A percentile compares a stretch with the other conserved stretches of the same genome.
phyloP scores from a whole-genome alignment of 2,329 filamentous ascomycete species.

The Epichloe sp. region DNA sequence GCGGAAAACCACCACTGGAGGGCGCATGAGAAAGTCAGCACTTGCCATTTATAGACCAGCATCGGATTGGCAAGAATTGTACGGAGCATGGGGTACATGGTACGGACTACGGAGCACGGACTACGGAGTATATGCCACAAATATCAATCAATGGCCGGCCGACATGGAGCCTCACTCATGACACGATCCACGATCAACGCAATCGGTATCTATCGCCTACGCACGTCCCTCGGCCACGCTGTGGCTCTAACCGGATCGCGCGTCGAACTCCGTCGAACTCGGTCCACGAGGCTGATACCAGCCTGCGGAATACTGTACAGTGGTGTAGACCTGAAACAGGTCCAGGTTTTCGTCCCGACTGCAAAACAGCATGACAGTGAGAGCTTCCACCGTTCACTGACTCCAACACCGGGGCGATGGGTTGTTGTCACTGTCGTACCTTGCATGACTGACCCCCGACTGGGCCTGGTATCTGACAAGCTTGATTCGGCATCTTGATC shows the following conservation, averaged over 20 bases:
- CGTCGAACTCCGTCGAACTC: slow-evolving; percentile 6
- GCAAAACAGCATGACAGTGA: slow-evolving; percentile 4
- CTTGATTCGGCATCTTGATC: background rate
- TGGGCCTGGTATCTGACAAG: background rate
- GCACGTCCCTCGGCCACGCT: slow-evolving; percentile 2
- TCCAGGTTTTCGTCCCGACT: slow-evolving; percentile 2
- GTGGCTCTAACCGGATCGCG: slow-evolving; percentile 5
- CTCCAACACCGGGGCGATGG: background rate
- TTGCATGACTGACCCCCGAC: slow-evolving; percentile 8
- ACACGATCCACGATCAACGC: too few species aligned
- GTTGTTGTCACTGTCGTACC: slow-evolving; percentile 11
- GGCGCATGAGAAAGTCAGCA: too few species aligned
- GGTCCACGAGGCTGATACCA: slow-evolving; percentile 9
- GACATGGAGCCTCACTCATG: too few species aligned
- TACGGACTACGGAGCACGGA: too few species aligned
- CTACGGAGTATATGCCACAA: too few species aligned
- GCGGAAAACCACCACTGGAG: too few species aligned
- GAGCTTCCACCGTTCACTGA: background rate
- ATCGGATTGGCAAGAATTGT: too few species aligned
- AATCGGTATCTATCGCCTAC: background rate
- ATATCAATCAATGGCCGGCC: too few species aligned
- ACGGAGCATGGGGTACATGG: too few species aligned
- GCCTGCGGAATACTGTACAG: background rate
- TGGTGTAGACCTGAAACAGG: slow-evolving; percentile 9
- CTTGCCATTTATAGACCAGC: too few species aligned